Evolutionary conservation across 257 asterid genomes (phyloP).

Genomic region (Capsicum pubescens): DNA sequence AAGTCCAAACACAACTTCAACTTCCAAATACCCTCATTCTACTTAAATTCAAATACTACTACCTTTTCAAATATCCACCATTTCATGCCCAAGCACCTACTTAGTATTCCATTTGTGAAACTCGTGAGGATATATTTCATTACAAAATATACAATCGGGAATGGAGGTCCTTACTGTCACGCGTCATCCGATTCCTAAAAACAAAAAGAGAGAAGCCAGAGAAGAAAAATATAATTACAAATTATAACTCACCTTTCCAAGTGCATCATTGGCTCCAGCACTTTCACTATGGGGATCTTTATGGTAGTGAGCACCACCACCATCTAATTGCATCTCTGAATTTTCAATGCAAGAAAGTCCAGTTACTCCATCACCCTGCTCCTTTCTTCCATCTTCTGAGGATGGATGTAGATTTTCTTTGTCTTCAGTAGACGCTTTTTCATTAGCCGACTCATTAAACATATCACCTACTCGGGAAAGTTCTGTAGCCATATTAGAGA

Average conservation of each 20-base stretch:
- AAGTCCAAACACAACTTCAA: not conserved
- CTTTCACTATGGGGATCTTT: slow-evolving; percentile 24
- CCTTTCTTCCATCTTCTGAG: slow-evolving; percentile 39
- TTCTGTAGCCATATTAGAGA: slow-evolving; percentile 54
- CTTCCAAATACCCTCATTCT: not conserved
- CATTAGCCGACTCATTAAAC: slow-evolving; percentile 52
- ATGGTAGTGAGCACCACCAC: slow-evolving; percentile 14
- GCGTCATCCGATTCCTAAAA: slow-evolving; percentile 3
- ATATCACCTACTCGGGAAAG: slow-evolving; percentile 61
- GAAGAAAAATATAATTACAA: slow-evolving; percentile 6
- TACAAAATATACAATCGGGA: not conserved
- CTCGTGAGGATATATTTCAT: not conserved
- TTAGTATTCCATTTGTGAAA: not conserved
- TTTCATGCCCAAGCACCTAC: not conserved
- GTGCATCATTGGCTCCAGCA: slow-evolving; percentile 23
- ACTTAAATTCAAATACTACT: not conserved
- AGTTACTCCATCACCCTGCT: slow-evolving; percentile 36
- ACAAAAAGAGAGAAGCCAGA: slow-evolving; percentile 1
- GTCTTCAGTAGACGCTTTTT: slow-evolving; percentile 41
- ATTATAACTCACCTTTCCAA: not conserved
- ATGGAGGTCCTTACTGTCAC: slow-evolving; percentile 14
- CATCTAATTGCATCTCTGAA: slow-evolving; percentile 39
- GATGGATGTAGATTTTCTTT: slow-evolving; percentile 63
- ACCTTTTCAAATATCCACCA: not conserved
- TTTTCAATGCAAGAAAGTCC: slow-evolving; percentile 39